These are phyloP conservation scores for Phytophthora cajani DNA, from an alignment of 352 stramenopile genomes.

Conservation along the genomic window DNA sequence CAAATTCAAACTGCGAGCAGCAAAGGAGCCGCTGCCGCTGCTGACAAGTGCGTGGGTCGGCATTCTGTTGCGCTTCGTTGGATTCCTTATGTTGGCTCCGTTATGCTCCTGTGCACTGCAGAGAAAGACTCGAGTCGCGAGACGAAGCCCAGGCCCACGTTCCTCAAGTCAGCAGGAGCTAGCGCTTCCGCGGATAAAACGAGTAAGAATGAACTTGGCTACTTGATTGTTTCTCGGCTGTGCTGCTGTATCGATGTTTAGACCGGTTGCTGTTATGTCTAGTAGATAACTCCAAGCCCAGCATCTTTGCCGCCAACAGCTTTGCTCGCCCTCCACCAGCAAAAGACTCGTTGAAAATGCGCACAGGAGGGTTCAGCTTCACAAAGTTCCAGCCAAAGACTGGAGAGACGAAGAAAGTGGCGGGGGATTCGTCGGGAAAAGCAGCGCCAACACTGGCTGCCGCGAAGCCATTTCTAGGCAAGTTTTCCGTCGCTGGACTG, in stretches of 20 bases:
- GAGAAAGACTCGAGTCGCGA: conserved; percentile 28
- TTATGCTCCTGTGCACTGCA: neutral
- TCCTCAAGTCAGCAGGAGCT: conserved; percentile 14
- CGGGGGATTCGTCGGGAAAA: conserved; percentile 6
- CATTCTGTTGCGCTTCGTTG: neutral
- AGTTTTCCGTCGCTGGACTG: conserved; percentile 21
- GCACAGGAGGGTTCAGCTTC: conserved; percentile 25
- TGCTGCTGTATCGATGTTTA: conserved; percentile 1
- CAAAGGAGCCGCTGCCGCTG: conserved; percentile 26
- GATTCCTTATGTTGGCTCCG: neutral
- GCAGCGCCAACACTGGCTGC: conserved; percentile 9
- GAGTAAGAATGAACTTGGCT: conserved; percentile 23
- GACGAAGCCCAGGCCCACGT: conserved; percentile 28
- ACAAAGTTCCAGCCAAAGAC: conserved; percentile 30
- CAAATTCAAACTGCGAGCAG: conserved; percentile 35
- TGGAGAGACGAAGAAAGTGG: conserved; percentile 4
- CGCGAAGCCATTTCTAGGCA: conserved; percentile 23
- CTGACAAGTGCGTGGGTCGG: conserved; percentile 26
- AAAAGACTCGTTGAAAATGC: conserved; percentile 16
- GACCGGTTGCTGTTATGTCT: neutral
- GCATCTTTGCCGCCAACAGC: conserved; percentile 18
- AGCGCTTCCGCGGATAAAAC: conserved; percentile 7
- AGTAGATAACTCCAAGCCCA: conserved; percentile 16
- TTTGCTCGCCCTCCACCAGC: conserved; percentile 17
- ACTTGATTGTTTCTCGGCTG: neutral